These are phyloP conservation scores for Petasospora fabianii DNA, from an alignment of 1,139 yeast species.

Conservation along the genomic window DNA sequence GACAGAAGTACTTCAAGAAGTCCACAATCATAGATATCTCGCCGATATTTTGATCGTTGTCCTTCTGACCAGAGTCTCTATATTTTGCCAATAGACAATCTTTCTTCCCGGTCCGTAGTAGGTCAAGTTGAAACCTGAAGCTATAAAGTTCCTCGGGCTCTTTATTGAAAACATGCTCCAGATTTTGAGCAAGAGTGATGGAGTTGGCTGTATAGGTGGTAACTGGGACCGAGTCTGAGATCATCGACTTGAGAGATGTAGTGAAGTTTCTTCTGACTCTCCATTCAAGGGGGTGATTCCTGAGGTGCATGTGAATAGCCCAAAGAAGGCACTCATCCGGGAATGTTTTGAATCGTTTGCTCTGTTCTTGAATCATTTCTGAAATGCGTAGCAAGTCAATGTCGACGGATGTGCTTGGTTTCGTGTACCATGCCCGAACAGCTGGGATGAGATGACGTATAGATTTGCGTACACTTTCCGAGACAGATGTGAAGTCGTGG, in stretches of 20 bases:
- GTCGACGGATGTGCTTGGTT: conserved; percentile 9
- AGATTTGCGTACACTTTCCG: conserved; percentile 8
- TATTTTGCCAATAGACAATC: conserved; percentile 2
- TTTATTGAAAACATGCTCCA: conserved; percentile 6
- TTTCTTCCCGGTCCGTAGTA: not conserved
- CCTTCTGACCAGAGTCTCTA: conserved; percentile 3
- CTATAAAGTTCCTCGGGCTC: not conserved
- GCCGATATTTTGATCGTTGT: not conserved
- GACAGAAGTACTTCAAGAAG: conserved; percentile 9
- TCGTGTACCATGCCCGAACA: conserved; percentile 19
- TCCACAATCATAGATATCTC: conserved; percentile 8
- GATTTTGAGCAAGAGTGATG: conserved; percentile 2
- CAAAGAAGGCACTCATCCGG: conserved; percentile 14
- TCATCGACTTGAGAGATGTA: conserved; percentile 1
- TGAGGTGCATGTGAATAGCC: conserved; percentile 18
- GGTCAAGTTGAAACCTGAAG: conserved; percentile 1
- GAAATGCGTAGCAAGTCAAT: conserved; percentile 10
- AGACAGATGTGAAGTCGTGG: conserved; percentile 2
- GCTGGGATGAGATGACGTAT: conserved; percentile 16
- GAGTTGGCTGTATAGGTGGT: conserved; percentile 11
- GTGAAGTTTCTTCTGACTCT: not conserved
- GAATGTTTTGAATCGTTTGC: not conserved
- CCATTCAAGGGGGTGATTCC: conserved; percentile 11
- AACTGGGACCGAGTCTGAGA: conserved; percentile 10
- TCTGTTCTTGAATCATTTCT: conserved; percentile 7